A percentile compares a stretch with the other conserved stretches of the same genome.
These are phyloP conservation scores for Penicillium nordicum DNA, from an alignment of 2,329 filamentous ascomycete genomes.

Conservation along the genomic window DNA sequence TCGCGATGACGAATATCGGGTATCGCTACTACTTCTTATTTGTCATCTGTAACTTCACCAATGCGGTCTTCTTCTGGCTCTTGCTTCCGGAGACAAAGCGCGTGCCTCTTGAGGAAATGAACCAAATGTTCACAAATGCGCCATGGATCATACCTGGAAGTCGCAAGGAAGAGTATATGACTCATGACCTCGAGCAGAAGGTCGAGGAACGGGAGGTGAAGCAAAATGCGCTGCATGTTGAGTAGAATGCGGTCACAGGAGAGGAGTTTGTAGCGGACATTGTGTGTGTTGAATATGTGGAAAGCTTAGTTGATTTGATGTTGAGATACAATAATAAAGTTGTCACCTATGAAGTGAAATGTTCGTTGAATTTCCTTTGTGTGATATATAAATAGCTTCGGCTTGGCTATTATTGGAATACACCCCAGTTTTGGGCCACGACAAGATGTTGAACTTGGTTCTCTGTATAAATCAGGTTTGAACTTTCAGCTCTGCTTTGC, in stretches of 20 bases:
- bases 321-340: not conserved
- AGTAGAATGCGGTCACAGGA: conserved; percentile 1
- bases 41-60: conserved; percentile 65
- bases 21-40: conserved; percentile 61
- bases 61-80: conserved; percentile 65
- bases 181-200: conserved; percentile 58
- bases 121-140: conserved; percentile 62
- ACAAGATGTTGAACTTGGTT: no score
- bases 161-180: conserved; percentile 52
- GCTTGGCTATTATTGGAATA: no score
- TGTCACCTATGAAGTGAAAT: not conserved
- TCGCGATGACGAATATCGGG: conserved; percentile 54
- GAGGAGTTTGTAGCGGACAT: not conserved
- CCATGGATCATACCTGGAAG: conserved; percentile 61
- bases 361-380: not conserved
- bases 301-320: not conserved
- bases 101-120: conserved; percentile 65
- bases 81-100: conserved; percentile 65
- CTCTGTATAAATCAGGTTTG: no score
- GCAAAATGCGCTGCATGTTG: conserved; percentile 22
- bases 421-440: no score
- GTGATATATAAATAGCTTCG: not conserved
- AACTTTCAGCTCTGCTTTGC: no score
- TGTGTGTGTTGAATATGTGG: not conserved
- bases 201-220: conserved; percentile 58